These are phyloP conservation scores for Solanum hybrid DNA, from an alignment of 305 asterid species.

Conservation along the genomic window DNA sequence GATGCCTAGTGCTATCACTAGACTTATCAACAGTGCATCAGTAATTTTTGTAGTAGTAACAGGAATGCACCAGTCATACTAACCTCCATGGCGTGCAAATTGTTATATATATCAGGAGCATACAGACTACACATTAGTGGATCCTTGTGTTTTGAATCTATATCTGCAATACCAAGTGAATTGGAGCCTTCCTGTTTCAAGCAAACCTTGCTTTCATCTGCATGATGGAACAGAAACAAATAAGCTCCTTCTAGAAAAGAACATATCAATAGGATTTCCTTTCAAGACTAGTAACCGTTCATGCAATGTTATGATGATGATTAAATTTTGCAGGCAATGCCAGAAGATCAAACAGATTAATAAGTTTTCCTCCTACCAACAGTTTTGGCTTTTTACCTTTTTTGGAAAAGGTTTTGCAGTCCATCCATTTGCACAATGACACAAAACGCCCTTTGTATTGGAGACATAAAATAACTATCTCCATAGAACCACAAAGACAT, in stretches of 20 bases:
- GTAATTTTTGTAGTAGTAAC: neutral
- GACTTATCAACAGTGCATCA: neutral
- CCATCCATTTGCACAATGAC: slow-evolving; percentile 6
- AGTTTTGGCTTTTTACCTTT: neutral
- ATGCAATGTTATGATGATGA: neutral
- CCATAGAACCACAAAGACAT: neutral
- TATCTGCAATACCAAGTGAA: slow-evolving; percentile 36
- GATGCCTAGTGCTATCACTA: neutral
- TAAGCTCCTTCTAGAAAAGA: slow-evolving; percentile 13
- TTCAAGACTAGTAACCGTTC: neutral
- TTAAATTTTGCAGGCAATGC: neutral
- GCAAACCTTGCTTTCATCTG: slow-evolving; percentile 30
- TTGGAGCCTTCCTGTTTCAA: slow-evolving; percentile 28
- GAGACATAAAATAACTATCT: neutral
- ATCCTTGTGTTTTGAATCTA: slow-evolving; percentile 57
- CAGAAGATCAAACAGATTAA: neutral
- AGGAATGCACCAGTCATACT: slow-evolving; percentile 16
- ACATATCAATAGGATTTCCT: neutral
- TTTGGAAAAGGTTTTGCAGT: neutral
- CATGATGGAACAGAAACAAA: slow-evolving; percentile 18
- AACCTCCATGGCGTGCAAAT: slow-evolving; percentile 57
- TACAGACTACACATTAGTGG: slow-evolving; percentile 80
- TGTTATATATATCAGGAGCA: slow-evolving; percentile 63
- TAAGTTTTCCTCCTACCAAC: neutral
- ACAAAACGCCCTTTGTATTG: neutral